phyloP scores from a whole-genome alignment of 2,329 filamentous ascomycete genomes.

The Alternaria panax region DNA sequence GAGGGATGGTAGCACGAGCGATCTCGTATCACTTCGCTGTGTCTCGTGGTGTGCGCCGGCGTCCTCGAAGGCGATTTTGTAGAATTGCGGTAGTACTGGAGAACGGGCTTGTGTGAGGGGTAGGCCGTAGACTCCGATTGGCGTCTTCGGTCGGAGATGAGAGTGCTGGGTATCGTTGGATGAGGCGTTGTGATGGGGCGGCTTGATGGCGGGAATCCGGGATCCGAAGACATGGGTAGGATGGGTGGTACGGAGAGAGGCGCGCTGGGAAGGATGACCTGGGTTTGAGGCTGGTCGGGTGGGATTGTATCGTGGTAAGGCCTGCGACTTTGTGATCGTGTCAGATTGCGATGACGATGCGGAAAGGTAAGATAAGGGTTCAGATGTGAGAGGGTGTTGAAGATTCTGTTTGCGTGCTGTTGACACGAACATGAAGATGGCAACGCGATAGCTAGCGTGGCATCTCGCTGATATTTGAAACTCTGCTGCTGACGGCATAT shows the following conservation, averaged over 20 bases:
- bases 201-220: background rate
- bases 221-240: constrained; percentile 15
- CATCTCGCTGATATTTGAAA: background rate
- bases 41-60: background rate
- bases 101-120: constrained; percentile 22
- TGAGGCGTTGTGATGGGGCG: background rate
- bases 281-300: background rate
- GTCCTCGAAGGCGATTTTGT: background rate
- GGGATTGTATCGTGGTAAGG: background rate
- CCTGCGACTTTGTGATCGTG: rapidly evolving
- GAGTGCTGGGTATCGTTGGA: background rate
- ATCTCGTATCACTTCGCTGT: constrained; percentile 7
- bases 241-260: constrained; percentile 14
- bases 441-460: background rate
- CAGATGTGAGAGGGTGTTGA: background rate
- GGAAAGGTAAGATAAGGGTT: background rate
- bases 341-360: background rate
- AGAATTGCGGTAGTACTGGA: background rate
- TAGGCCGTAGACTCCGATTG: constrained; percentile 36
- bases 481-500: background rate
- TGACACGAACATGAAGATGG: background rate
- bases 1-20: background rate
- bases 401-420: background rate
- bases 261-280: constrained; percentile 1
- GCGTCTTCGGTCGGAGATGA: constrained; percentile 26